A percentile compares a stretch with the other conserved stretches of the same genome.
Conservation (phyloP, 345 rosid genomes). For the Eucalyptus erythrocorys region DNA sequence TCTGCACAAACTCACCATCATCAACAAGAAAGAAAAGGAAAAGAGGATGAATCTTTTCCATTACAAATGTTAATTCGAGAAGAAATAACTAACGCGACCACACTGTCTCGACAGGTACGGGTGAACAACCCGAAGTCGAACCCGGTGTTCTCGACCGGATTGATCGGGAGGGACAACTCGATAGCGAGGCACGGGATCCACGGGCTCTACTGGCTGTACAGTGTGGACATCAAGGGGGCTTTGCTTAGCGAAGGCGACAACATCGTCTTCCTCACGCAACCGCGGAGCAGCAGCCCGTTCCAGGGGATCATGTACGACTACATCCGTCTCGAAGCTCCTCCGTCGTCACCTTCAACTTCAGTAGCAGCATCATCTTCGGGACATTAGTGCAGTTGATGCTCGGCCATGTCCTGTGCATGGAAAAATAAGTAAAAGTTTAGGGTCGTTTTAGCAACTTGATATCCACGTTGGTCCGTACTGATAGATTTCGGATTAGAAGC, state of each 20-base stretch:
- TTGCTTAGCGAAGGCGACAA: conserved; percentile 48
- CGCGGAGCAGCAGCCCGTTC: conserved; percentile 42
- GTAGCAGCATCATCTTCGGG: neutral
- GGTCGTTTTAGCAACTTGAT: neutral
- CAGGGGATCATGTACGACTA: conserved; percentile 88
- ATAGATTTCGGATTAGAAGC: neutral
- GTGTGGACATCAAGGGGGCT: conserved; percentile 34
- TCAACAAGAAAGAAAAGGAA: neutral
- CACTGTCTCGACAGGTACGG: conserved; percentile 22
- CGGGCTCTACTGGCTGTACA: conserved; percentile 72
- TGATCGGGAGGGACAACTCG: conserved; percentile 75
- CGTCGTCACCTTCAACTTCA: neutral
- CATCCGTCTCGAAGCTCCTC: conserved; percentile 63
- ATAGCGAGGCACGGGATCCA: conserved; percentile 88
- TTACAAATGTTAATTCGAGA: neutral
- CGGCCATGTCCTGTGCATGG: neutral
- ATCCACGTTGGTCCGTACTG: neutral
- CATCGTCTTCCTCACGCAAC: conserved; percentile 44
- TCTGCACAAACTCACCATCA: neutral
- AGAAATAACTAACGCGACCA: neutral
- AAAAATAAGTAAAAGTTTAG: neutral
- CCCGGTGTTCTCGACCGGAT: conserved; percentile 51
- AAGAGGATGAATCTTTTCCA: neutral
- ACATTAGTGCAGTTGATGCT: neutral
- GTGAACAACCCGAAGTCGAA: conserved; percentile 27